Base-by-base conservation (phyloP, 2,329 filamentous ascomycete species). In the Penicillium capsulatum region DNA sequence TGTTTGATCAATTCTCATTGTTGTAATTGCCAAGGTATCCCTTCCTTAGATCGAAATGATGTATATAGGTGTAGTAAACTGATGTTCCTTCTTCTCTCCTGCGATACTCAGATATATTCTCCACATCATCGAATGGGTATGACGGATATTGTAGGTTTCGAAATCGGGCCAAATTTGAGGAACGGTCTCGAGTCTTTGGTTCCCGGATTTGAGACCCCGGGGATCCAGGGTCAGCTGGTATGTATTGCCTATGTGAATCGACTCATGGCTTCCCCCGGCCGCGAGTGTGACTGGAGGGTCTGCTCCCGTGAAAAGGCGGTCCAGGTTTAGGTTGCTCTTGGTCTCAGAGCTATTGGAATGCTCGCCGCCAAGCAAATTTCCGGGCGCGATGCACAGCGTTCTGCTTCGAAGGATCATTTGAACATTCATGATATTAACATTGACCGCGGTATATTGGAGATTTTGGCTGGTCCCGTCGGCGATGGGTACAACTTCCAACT, bases 131-230 rank as follows among this genome's bases (percentile, higher is more conserved):
- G 2, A 3, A 27, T 53, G 42, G 5, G 8, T 16, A 20, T 41
- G 48, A 17, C 33, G 28, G 14, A 55, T 49, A 29, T 46, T 52
- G 17, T 46, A 50, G 1, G 50, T 52, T 15, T 38, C 16, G 15
- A 53, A 48, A 38, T 47, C 43, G 7, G 50, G 52, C n/a, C 38
- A 38, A 14, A 47, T 24, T 3, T 13, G 6, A 3, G 2, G 8
- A 4, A 24, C 16, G 7, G 24, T 8, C 10, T 4, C 11, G 8
- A 39, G 22, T 15, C 13, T 26, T 8, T 11, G 24, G 2, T 32
- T 36, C 15, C 36, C 37, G 19, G 42, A 35, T 8, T 29, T 22
- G 3, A 52, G 9, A 14, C 46, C 44, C 7, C 31, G 2, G 1
- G 46, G 16, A n/a, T 27, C 31, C 20, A 55, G 40, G 19, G 40